Conservation (phyloP, 2,329 filamentous ascomycete genomes). For the Fusarium robinianum region DNA sequence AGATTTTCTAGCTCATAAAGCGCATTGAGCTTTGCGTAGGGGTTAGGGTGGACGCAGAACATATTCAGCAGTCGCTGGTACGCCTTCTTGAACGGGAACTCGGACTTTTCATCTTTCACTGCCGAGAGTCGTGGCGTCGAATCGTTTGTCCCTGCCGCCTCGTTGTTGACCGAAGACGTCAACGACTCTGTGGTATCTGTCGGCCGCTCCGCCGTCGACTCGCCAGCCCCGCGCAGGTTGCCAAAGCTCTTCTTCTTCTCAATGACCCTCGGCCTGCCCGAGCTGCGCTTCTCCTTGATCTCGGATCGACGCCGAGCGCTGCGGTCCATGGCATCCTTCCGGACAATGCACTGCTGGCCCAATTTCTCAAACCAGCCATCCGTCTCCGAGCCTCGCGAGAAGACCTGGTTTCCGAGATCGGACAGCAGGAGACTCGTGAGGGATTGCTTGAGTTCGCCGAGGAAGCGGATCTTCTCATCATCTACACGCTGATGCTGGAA, state of each 20-base stretch:
- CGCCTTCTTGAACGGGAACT: conserved; percentile 80
- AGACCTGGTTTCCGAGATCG: conserved; percentile 84
- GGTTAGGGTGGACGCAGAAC: conserved; percentile 89
- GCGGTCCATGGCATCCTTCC: conserved; percentile 59
- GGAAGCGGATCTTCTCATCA: conserved; percentile 76
- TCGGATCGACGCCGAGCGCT: conserved; percentile 48
- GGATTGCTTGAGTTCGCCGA: conserved; percentile 76
- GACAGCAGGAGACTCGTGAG: conserved; percentile 85
- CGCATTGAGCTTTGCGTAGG: conserved; percentile 81
- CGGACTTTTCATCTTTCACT: conserved; percentile 42
- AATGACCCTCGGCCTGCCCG: conserved; percentile 55
- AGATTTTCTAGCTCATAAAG: conserved; percentile 83
- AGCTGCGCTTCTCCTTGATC: conserved; percentile 51
- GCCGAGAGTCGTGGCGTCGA: conserved; percentile 30
- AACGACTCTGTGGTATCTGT: conserved; percentile 46
- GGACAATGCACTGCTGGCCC: conserved; percentile 67
- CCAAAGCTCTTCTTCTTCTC: conserved; percentile 72
- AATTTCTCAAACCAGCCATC: conserved; percentile 82
- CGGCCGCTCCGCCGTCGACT: conserved; percentile 42
- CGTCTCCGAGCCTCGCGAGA: conserved; percentile 88
- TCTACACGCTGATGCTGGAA: conserved; percentile 65
- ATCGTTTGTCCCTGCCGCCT: conserved; percentile 43
- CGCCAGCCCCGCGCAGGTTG: conserved; percentile 60
- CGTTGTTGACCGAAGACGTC: conserved; percentile 47
- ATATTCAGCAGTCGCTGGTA: conserved; percentile 80